Percentiles rank a stretch among this genome's conserved stretches.
Conservation (phyloP, 2,329 filamentous ascomycete genomes). For the Colletotrichum ledebouriae region DNA sequence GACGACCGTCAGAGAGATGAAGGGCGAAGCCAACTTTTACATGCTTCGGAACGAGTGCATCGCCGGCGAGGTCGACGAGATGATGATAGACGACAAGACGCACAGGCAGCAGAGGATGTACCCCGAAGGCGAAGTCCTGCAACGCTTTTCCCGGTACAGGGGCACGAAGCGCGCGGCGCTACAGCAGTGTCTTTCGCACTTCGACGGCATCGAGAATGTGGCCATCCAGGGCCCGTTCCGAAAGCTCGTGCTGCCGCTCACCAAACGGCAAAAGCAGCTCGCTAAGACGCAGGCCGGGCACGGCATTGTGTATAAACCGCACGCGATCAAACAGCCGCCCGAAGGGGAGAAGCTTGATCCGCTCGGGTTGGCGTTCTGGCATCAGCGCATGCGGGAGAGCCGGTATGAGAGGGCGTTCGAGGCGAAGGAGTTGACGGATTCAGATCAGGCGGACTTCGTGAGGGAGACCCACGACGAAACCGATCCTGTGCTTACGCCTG, state of each 20-base stretch:
- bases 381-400: constrained; percentile 45
- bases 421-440: constrained; percentile 45
- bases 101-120: constrained; percentile 1
- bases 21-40: constrained; percentile 41
- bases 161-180: constrained; percentile 61
- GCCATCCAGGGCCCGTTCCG: constrained; percentile 53
- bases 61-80: constrained; percentile 41
- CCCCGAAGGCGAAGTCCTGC: constrained; percentile 45
- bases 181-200: constrained; percentile 56
- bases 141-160: constrained; percentile 53
- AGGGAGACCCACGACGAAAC: constrained; percentile 3
- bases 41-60: constrained; percentile 26
- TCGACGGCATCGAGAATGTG: constrained; percentile 55
- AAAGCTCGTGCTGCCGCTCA: constrained; percentile 54
- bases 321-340: constrained; percentile 33
- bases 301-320: constrained; percentile 37
- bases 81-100: constrained; percentile 21
- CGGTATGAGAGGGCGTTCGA: constrained; percentile 44
- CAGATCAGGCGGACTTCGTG: constrained; percentile 37
- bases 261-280: constrained; percentile 43
- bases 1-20: constrained; percentile 30
- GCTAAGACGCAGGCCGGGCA: constrained; percentile 20
- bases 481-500: constrained; percentile 44
- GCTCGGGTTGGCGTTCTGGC: constrained; percentile 49
- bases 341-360: constrained; percentile 46